Conservation (phyloP, 2,329 filamentous ascomycete genomes). For the Cytospora chrysosperma region DNA sequence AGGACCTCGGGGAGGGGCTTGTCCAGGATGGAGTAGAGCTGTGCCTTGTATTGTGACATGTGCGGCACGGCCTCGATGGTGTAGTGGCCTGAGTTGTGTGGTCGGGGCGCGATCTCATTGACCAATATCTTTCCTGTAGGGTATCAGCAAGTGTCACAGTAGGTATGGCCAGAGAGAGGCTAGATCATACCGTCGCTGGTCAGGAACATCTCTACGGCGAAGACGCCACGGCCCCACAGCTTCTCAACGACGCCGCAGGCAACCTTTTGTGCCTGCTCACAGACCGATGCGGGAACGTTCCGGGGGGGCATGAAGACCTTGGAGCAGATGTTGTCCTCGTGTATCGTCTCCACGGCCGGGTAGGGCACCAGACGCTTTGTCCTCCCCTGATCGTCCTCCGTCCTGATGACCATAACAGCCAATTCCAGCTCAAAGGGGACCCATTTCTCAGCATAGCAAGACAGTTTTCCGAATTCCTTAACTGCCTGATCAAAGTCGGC, state of each 20-base stretch:
- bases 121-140: slow-evolving; percentile 62
- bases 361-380: slow-evolving; percentile 64
- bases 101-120: slow-evolving; percentile 81
- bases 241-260: slow-evolving; percentile 76
- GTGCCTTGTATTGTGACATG: slow-evolving; percentile 87
- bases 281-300: slow-evolving; percentile 59
- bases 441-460: slow-evolving; percentile 88
- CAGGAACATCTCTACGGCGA: slow-evolving; percentile 95
- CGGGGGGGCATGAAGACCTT: slow-evolving; percentile 85
- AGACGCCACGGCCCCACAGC: slow-evolving; percentile 87
- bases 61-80: slow-evolving; percentile 89
- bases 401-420: slow-evolving; percentile 92
- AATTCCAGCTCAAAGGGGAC: slow-evolving; percentile 83
- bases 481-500: slow-evolving; percentile 61
- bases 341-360: slow-evolving; percentile 89
- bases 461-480: slow-evolving; percentile 65
- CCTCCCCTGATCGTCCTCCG: slow-evolving; percentile 62
- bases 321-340: slow-evolving; percentile 94
- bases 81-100: slow-evolving; percentile 91
- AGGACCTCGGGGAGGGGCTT: slow-evolving; percentile 54
- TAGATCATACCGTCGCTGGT: slow-evolving; percentile 60
- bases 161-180: slow-evolving; percentile 15
- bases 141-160: slow-evolving; percentile 4
- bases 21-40: slow-evolving; percentile 80
- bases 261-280: slow-evolving; percentile 68